Evolutionary conservation across 2,329 filamentous ascomycete genomes (phyloP).

Genomic region (Moelleriella libera): DNA sequence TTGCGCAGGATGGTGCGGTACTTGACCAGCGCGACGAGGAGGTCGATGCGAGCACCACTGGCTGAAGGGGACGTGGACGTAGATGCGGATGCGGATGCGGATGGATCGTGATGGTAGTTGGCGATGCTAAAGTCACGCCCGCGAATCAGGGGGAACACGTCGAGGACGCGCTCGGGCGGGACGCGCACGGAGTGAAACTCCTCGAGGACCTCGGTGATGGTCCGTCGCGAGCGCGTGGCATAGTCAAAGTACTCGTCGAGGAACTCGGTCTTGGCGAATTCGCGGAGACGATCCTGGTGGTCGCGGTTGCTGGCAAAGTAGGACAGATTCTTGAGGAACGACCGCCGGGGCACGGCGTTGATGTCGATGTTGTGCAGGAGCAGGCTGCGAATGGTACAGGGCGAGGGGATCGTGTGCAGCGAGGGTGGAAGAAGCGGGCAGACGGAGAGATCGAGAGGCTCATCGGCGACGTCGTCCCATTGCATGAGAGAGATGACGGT

Average conservation of each 20-base stretch:
- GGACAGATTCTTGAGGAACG: slow-evolving; percentile 68
- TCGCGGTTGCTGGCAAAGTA: slow-evolving; percentile 58
- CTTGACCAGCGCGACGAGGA: slow-evolving; percentile 66
- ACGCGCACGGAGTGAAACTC: slow-evolving; percentile 80
- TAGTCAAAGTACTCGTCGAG: slow-evolving; percentile 95
- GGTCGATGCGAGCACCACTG: slow-evolving; percentile 16
- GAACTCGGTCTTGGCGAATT: slow-evolving; percentile 67
- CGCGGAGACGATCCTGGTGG: slow-evolving; percentile 68
- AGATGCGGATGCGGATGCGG: background rate
- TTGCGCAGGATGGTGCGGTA: slow-evolving; percentile 80
- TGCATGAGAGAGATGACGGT: slow-evolving; percentile 63
- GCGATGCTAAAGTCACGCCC: slow-evolving; percentile 90
- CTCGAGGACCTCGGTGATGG: slow-evolving; percentile 80
- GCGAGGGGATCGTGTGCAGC: slow-evolving; percentile 20
- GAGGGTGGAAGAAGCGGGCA: slow-evolving; percentile 17
- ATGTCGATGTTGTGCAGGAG: slow-evolving; percentile 79
- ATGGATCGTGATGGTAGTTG: slow-evolving; percentile 41
- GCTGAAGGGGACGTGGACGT: slow-evolving; percentile 10
- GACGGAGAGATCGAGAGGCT: slow-evolving; percentile 38
- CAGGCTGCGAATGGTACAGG: slow-evolving; percentile 56
- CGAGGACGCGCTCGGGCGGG: slow-evolving; percentile 57
- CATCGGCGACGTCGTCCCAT: slow-evolving; percentile 64
- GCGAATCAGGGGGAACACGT: slow-evolving; percentile 69
- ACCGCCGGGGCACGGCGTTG: slow-evolving; percentile 73
- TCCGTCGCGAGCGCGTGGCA: slow-evolving; percentile 76